phyloP scores from a whole-genome alignment of 75 land plant species.

The Pinus albicaulis region DNA sequence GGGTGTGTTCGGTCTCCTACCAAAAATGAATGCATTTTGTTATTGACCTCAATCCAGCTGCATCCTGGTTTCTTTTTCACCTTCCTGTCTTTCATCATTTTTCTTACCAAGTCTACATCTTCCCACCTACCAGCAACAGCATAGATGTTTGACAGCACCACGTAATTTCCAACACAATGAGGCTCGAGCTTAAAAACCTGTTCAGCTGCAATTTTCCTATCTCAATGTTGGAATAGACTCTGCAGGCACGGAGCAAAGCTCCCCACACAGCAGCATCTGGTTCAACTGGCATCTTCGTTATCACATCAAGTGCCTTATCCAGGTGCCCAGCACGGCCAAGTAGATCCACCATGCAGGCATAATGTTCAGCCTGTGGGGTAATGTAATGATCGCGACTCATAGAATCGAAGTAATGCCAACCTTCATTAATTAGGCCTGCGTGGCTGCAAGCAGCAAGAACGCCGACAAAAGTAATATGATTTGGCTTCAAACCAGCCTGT shows the following conservation, averaged over 20 bases:
- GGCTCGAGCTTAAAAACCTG: neutral
- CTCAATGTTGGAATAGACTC: too few species aligned
- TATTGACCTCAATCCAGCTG: constrained; percentile 18
- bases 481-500: neutral
- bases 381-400: too few species aligned
- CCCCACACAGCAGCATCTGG: too few species aligned
- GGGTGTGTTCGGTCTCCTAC: constrained; percentile 33
- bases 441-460: constrained; percentile 10
- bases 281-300: too few species aligned
- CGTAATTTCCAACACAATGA: constrained; percentile 16
- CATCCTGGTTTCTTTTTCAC: constrained; percentile 18
- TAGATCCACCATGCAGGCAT: too few species aligned
- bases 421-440: too few species aligned
- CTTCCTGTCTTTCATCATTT: constrained; percentile 2
- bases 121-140: constrained; percentile 38
- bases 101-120: constrained; percentile 23
- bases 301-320: too few species aligned
- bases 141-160: constrained; percentile 32
- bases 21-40: constrained; percentile 12
- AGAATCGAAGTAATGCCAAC: too few species aligned
- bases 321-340: too few species aligned
- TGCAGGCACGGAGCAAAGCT: too few species aligned
- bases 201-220: too few species aligned
- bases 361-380: too few species aligned
- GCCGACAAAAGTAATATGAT: neutral